A percentile compares a stretch with the other conserved stretches of the same genome.
phyloP scores from a whole-genome alignment of 2,329 filamentous ascomycete species.

The Huntiella abstrusa region DNA sequence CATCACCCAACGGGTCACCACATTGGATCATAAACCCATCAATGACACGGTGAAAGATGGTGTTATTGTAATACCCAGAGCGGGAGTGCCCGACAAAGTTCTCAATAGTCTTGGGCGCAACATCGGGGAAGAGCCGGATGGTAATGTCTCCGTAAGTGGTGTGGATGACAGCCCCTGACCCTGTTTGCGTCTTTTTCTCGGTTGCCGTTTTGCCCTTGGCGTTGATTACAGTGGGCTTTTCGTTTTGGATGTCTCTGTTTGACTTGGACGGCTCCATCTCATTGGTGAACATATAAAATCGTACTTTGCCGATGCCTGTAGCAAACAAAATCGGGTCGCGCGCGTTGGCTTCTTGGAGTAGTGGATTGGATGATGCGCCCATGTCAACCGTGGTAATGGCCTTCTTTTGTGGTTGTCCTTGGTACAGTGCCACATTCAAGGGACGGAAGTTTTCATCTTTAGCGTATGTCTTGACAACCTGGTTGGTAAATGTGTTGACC shows the following conservation, averaged over 20 bases:
- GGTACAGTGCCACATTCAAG: slow-evolving; percentile 71
- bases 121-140: slow-evolving; percentile 78
- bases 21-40: slow-evolving; percentile 95
- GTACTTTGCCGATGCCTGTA: slow-evolving; percentile 69
- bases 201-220: slow-evolving; percentile 27
- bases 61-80: slow-evolving; percentile 89
- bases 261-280: slow-evolving; percentile 68
- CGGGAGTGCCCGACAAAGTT: slow-evolving; percentile 90
- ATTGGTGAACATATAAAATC: slow-evolving; percentile 98
- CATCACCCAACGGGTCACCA: slow-evolving; percentile 73
- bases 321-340: slow-evolving; percentile 75
- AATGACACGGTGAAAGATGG: slow-evolving; percentile 93
- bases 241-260: slow-evolving; percentile 81
- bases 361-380: slow-evolving; percentile 85
- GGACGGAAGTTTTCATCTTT: slow-evolving; percentile 76
- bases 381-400: slow-evolving; percentile 86
- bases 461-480: slow-evolving; percentile 75
- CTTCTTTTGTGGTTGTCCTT: slow-evolving; percentile 90
- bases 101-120: slow-evolving; percentile 85
- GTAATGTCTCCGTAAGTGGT: slow-evolving; percentile 90
- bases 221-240: slow-evolving; percentile 48
- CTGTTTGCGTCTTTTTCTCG: slow-evolving; percentile 49
- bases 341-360: slow-evolving; percentile 78
- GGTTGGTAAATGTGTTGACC: slow-evolving; percentile 87
- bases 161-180: slow-evolving; percentile 68